Conservation (phyloP, 1,139 yeast species). For the Pichia norvegensis region DNA sequence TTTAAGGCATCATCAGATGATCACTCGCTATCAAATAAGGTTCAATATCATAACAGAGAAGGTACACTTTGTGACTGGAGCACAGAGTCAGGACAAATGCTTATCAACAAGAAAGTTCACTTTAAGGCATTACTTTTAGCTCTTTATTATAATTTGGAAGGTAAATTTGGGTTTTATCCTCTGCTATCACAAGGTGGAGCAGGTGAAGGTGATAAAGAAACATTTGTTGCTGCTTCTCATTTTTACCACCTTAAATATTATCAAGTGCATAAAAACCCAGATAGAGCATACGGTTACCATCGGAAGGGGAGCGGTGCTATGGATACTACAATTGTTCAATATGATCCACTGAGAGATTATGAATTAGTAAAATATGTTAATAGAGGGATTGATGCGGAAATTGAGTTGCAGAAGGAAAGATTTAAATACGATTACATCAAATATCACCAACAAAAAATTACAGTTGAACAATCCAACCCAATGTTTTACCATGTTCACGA, state of each 20-base stretch:
- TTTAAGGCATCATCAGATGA: slow-evolving; percentile 2
- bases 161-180: slow-evolving; percentile 47
- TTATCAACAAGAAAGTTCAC: slow-evolving; percentile 46
- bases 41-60: slow-evolving; percentile 42
- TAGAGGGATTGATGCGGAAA: slow-evolving; percentile 15
- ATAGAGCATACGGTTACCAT: slow-evolving; percentile 25
- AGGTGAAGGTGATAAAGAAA: slow-evolving; percentile 59
- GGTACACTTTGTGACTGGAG: slow-evolving; percentile 55
- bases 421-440: slow-evolving; percentile 21
- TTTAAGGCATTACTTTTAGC: slow-evolving; percentile 43
- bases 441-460: slow-evolving; percentile 16
- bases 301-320: slow-evolving; percentile 20
- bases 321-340: slow-evolving; percentile 38
- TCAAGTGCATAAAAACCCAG: slow-evolving; percentile 38
- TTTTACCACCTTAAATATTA: slow-evolving; percentile 43
- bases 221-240: slow-evolving; percentile 55
- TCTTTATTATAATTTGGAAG: slow-evolving; percentile 48
- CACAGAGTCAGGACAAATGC: slow-evolving; percentile 54
- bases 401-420: slow-evolving; percentile 14
- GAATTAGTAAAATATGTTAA: slow-evolving; percentile 23
- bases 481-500: slow-evolving; percentile 37
- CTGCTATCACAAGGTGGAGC: slow-evolving; percentile 50
- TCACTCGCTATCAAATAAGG: slow-evolving; percentile 8
- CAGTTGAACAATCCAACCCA: slow-evolving; percentile 23
- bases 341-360: slow-evolving; percentile 35